Percentiles rank a stretch among this genome's conserved stretches.
These are phyloP conservation scores for Ulota crispa DNA, from an alignment of 225 moss, liverwort and hornwort genomes.

Conservation along the genomic window DNA sequence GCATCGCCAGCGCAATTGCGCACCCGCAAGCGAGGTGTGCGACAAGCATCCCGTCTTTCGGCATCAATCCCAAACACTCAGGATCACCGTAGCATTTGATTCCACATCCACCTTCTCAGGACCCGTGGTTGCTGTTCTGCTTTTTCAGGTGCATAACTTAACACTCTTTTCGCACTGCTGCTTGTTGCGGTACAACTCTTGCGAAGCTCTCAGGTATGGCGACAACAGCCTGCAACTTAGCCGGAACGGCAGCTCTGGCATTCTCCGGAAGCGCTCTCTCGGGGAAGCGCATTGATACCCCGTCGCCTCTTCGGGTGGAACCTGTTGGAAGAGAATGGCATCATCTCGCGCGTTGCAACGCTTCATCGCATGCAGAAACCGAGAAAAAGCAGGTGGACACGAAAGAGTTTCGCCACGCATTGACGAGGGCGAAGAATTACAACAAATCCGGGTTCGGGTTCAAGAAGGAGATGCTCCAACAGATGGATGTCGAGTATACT, in stretches of 20 bases:
- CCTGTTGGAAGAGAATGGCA: slow-evolving; percentile 5
- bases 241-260: slow-evolving; percentile 26
- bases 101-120: background rate
- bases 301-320: slow-evolving; percentile 2
- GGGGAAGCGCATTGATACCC: slow-evolving; percentile 24
- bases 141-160: background rate
- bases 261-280: slow-evolving; percentile 23
- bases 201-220: slow-evolving; percentile 31
- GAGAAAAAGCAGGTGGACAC: slow-evolving; percentile 65
- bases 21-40: background rate
- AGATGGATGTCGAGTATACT: slow-evolving; percentile 78
- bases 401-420: slow-evolving; percentile 59
- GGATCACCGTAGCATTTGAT: background rate
- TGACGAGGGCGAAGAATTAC: slow-evolving; percentile 77
- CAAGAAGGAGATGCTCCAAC: slow-evolving; percentile 91
- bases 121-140: background rate
- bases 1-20: background rate
- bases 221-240: slow-evolving; percentile 29
- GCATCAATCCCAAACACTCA: background rate
- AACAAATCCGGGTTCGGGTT: slow-evolving; percentile 83
- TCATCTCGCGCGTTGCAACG: slow-evolving; percentile 26
- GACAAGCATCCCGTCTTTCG: background rate
- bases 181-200: background rate
- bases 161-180: background rate
- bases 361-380: slow-evolving; percentile 28